Evolutionary conservation across 2,329 filamentous ascomycete genomes (phyloP).

Genomic region (Pestalotiopsis sp.): DNA sequence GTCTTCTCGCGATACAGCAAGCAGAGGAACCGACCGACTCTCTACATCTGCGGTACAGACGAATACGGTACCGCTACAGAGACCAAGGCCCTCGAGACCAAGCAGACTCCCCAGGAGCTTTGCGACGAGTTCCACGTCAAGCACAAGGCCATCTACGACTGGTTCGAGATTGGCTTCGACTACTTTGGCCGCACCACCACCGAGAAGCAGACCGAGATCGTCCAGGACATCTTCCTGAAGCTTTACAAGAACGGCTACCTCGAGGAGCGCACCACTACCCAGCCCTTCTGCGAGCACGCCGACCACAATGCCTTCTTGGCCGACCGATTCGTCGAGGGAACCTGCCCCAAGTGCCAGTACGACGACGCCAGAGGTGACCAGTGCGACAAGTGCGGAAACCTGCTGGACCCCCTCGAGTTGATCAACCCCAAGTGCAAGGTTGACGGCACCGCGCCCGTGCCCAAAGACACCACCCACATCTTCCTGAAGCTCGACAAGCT

Average conservation of each 20-base stretch:
- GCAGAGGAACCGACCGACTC: slow-evolving; percentile 75
- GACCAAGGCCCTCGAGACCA: slow-evolving; percentile 88
- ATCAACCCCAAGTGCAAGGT: slow-evolving; percentile 91
- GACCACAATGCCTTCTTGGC: slow-evolving; percentile 76
- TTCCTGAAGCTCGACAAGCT: slow-evolving; percentile 87
- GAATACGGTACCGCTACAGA: slow-evolving; percentile 97
- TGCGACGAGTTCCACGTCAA: slow-evolving; percentile 92
- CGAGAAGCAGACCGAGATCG: slow-evolving; percentile 84
- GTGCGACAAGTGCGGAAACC: slow-evolving; percentile 34
- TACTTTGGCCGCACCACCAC: slow-evolving; percentile 94
- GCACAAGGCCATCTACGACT: slow-evolving; percentile 78
- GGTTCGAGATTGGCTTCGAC: slow-evolving; percentile 95
- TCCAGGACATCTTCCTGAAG: slow-evolving; percentile 86
- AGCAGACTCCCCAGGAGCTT: slow-evolving; percentile 75
- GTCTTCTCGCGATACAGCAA: slow-evolving; percentile 84
- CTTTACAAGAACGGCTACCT: slow-evolving; percentile 89
- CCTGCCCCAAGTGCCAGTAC: slow-evolving; percentile 74
- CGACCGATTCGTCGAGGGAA: slow-evolving; percentile 84
- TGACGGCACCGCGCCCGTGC: slow-evolving; percentile 79
- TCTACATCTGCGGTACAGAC: slow-evolving; percentile 87
- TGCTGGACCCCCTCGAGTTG: slow-evolving; percentile 49
- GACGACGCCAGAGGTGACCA: slow-evolving; percentile 58
- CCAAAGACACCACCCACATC: slow-evolving; percentile 84
- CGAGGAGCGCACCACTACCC: slow-evolving; percentile 82
- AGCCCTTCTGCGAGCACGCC: slow-evolving; percentile 78